Base-by-base conservation (phyloP, 306 rosid species). In the Prunus dulcis region DNA sequence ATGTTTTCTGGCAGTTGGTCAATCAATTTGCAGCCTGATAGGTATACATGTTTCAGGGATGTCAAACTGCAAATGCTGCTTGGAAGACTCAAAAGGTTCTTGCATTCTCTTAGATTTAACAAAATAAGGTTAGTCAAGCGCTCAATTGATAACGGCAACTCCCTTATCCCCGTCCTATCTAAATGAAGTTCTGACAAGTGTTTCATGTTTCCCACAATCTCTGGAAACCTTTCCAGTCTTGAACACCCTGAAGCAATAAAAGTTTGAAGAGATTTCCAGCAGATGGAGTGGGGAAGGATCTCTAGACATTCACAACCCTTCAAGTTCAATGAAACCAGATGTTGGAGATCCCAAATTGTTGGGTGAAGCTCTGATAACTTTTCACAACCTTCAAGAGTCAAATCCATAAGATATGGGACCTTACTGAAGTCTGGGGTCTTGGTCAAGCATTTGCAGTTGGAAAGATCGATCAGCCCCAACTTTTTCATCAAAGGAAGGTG, bases 281-380 rank as follows among this genome's bases (percentile, higher is more conserved):
- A 3, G 6, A 63, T 64, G 0, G 22, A 4, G 3, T 34, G 5
- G 19, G 81, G 75, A 30, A 77, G 75, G 5, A 17, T 20, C 5
- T 6, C 22, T 56, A 77, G 69, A n/a, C 71, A 13, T 56, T 18
- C 43, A 56, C 80, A 76, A 22, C 80, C 80, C 17, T 69, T 34
- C 9, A 34, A 34, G 41, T 6, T 34, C 41, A 34, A 34, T 0
- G 9, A 6, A 34, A 34, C 41, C 41, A 34, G 41, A 34, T 34
- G 41, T 34, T 34, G 41, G 41, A 6, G 41, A 34, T 34, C 41
- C 41, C 41, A 34, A 34, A 34, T 34, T 34, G 0, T 34, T 34
- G 41, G 2, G 41, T 34, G 41, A 6, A 34, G 41, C 8, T 34
- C 41, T 34, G 41, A 34, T 34, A 34, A 34, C 41, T 34, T 34